Conservation (phyloP, 1,139 yeast genomes). For the Magnusiomyces tetraspermus region DNA sequence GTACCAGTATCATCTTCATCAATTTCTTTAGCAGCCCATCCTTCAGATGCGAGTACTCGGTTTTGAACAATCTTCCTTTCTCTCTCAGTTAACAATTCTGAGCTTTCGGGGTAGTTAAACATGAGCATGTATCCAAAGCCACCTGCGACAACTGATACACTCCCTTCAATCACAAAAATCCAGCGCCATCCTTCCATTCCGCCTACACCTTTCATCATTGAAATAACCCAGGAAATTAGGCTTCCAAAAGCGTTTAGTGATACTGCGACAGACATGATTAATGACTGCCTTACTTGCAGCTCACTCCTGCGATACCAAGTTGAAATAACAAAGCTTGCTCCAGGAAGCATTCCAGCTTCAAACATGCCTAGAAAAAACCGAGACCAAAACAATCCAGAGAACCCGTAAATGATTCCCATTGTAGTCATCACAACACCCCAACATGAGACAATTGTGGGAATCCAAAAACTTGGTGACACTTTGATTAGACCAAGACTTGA, state of each 20-base stretch:
- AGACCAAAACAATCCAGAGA: slow-evolving; percentile 39
- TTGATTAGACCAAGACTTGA: slow-evolving; percentile 34
- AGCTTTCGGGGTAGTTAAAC: slow-evolving; percentile 42
- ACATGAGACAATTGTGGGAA: slow-evolving; percentile 41
- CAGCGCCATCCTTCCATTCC: slow-evolving; percentile 42
- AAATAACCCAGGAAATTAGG: slow-evolving; percentile 36
- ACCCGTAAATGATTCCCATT: slow-evolving; percentile 37
- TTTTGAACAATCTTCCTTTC: slow-evolving; percentile 41
- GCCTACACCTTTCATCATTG: slow-evolving; percentile 28
- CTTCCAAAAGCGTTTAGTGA: slow-evolving; percentile 36
- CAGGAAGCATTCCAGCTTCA: slow-evolving; percentile 53
- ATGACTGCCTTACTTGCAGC: slow-evolving; percentile 44
- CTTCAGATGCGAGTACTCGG: slow-evolving; percentile 35
- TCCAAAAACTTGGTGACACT: slow-evolving; percentile 34
- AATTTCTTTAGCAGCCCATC: slow-evolving; percentile 8
- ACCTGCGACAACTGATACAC: slow-evolving; percentile 39
- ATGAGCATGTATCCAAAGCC: slow-evolving; percentile 38
- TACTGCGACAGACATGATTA: slow-evolving; percentile 42
- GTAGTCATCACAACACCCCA: slow-evolving; percentile 47
- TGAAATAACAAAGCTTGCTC: slow-evolving; percentile 24
- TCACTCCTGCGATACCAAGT: slow-evolving; percentile 31
- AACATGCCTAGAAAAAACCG: slow-evolving; percentile 47
- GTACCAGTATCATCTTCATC: not conserved
- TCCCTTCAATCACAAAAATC: slow-evolving; percentile 48
- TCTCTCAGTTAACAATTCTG: slow-evolving; percentile 39